Conservation (phyloP, 1,284 basidiomycete species). For the Cryptococcus maquisensis region DNA sequence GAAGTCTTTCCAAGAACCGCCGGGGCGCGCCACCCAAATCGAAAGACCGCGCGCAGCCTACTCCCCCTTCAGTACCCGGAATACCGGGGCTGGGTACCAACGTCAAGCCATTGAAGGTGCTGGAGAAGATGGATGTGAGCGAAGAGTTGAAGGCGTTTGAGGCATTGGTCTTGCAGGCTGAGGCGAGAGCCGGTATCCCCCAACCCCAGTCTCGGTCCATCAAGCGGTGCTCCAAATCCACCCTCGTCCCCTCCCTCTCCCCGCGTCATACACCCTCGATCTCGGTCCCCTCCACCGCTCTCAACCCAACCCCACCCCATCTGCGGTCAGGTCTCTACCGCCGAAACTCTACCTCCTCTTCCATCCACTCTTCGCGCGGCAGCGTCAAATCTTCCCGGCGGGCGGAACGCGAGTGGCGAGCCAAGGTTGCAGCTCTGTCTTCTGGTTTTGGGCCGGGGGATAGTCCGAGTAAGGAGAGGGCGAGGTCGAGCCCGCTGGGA, state of each 20-base stretch:
- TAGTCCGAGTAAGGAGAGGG: background rate
- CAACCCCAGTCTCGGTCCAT: background rate
- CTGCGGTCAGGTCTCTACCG: background rate
- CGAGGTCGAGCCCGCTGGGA: background rate
- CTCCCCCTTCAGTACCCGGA: background rate
- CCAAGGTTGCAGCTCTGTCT: slow-evolving; percentile 28
- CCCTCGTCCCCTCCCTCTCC: background rate
- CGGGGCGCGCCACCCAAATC: too few relatives aligned
- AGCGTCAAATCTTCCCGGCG: slow-evolving; percentile 18
- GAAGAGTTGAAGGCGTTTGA: background rate
- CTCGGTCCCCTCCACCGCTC: background rate
- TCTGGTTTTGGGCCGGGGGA: background rate
- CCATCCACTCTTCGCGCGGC: background rate
- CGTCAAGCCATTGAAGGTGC: background rate
- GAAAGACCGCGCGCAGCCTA: too few relatives aligned
- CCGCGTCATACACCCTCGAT: background rate
- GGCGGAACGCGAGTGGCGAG: slow-evolving; percentile 37
- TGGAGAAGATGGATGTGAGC: background rate
- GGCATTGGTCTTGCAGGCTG: background rate
- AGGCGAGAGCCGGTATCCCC: background rate
- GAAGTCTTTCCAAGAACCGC: background rate
- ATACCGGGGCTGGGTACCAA: background rate
- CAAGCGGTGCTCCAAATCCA: background rate
- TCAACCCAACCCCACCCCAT: background rate
- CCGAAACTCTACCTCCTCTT: background rate